Conservation (phyloP, 75 land plant species). For the Cryptomeria japonica region DNA sequence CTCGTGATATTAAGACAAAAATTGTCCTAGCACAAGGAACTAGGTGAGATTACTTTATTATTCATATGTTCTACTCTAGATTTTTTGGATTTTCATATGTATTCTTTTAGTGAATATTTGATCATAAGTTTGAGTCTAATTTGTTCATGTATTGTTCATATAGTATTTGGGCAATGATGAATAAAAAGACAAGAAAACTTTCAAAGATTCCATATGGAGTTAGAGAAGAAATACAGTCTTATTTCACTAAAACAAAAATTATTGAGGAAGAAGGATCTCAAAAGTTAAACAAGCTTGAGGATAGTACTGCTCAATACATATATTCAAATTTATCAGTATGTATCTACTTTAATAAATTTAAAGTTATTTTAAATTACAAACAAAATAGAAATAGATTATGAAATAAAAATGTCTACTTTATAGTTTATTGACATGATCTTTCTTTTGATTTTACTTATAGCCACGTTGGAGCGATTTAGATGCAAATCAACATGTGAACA, state of each 20-base stretch:
- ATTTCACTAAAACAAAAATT: slow-evolving; percentile 34
- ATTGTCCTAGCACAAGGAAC: slow-evolving; percentile 65
- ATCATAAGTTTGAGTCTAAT: neutral
- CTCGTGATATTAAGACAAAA: slow-evolving; percentile 59
- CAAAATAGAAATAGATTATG: neutral
- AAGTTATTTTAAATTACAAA: neutral
- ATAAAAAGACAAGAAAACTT: slow-evolving; percentile 46
- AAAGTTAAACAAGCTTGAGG: slow-evolving; percentile 53
- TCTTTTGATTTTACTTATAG: slow-evolving; percentile 29
- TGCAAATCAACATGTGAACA: slow-evolving; percentile 90
- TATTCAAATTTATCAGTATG: slow-evolving; percentile 61
- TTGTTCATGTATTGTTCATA: neutral
- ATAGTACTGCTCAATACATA: slow-evolving; percentile 40
- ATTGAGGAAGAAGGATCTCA: slow-evolving; percentile 46
- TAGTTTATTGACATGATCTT: neutral
- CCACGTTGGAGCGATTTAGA: slow-evolving; percentile 87
- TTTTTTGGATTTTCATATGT: neutral
- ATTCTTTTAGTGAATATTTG: neutral
- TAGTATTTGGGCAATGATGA: slow-evolving; percentile 96
- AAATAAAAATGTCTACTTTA: neutral
- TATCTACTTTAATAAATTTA: neutral
- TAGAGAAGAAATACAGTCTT: slow-evolving; percentile 47
- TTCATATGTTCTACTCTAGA: neutral
- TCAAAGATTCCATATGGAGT: slow-evolving; percentile 54
- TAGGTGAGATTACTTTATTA: slow-evolving; percentile 32